Percentiles rank a stretch among this genome's conserved stretches.
Evolutionary conservation across 116 monocot species (phyloP).

Genomic region (Iris pallida): DNA sequence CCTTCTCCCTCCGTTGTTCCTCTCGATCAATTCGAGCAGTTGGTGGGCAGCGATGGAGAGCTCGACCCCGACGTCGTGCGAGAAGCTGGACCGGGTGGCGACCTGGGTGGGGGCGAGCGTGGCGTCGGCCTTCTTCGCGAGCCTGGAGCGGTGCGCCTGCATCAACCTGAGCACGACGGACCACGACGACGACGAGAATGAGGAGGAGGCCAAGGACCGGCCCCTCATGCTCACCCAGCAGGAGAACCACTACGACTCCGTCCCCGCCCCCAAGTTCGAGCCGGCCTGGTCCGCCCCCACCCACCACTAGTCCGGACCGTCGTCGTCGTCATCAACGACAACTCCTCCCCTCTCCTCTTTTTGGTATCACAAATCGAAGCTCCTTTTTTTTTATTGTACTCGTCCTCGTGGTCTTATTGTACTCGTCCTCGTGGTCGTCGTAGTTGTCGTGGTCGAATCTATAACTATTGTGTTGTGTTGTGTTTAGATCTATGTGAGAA

Average conservation of each 20-base stretch:
- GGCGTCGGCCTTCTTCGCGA: constrained; percentile 19
- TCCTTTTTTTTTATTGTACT: no score
- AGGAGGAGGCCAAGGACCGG: constrained; percentile 16
- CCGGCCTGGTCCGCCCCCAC: constrained; percentile 7
- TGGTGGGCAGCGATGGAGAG: no score
- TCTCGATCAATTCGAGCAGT: no score
- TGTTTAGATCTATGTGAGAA: no score
- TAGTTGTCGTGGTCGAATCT: no score
- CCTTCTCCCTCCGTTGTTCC: no score
- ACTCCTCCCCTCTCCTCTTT: no score
- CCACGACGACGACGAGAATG: constrained; percentile 11
- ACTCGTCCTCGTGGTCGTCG: no score
- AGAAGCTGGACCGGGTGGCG: constrained; percentile 48
- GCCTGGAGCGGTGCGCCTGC: constrained; percentile 8
- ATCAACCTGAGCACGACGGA: constrained; percentile 18
- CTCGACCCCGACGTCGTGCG: constrained; percentile 11
- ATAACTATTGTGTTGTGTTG: no score
- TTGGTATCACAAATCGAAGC: no score
- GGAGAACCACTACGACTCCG: not conserved
- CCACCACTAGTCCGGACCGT: not conserved
- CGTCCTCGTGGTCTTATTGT: no score
- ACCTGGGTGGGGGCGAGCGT: constrained; percentile 14
- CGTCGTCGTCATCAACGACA: no score
- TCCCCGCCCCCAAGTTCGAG: constrained; percentile 11
- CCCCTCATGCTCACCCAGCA: constrained; percentile 16